phyloP scores from a whole-genome alignment of 2,329 filamentous ascomycete genomes.

The Pseudocercospora eumusae region DNA sequence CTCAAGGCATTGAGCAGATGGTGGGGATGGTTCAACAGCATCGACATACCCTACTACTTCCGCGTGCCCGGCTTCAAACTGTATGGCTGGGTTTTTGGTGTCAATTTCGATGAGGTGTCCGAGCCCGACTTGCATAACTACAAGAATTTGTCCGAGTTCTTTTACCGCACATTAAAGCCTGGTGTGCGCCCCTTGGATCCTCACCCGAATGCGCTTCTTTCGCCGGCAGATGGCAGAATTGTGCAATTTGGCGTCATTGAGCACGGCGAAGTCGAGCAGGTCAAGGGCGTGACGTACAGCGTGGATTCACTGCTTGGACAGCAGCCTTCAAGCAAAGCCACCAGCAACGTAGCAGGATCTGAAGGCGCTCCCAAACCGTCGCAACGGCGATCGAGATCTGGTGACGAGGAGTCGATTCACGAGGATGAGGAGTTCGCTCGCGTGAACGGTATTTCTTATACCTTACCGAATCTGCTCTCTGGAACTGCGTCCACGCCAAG shows the following conservation, averaged over 20 bases:
- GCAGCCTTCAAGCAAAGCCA: constrained; percentile 48
- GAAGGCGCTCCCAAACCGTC: constrained; percentile 42
- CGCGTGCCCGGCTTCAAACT: constrained; percentile 88
- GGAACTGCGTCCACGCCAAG: constrained; percentile 49
- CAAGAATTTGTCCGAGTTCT: constrained; percentile 92
- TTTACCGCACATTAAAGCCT: constrained; percentile 92
- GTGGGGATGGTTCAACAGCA: constrained; percentile 90
- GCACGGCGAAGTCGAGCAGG: constrained; percentile 93
- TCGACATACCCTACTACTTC: constrained; percentile 83
- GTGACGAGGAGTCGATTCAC: constrained; percentile 64
- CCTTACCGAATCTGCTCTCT: constrained; percentile 81
- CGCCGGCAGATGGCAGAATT: constrained; percentile 85
- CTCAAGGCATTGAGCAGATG: constrained; percentile 85
- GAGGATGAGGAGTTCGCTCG: constrained; percentile 89
- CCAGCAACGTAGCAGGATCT: constrained; percentile 40
- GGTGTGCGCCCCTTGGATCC: constrained; percentile 82
- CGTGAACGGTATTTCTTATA: constrained; percentile 95
- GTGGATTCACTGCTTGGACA: constrained; percentile 84
- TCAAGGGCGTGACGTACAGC: constrained; percentile 98
- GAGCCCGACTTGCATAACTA: constrained; percentile 87
- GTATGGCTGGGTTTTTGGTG: constrained; percentile 89
- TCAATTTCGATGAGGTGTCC: constrained; percentile 81
- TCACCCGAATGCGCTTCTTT: constrained; percentile 75
- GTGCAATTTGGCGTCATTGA: constrained; percentile 91
- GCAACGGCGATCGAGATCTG: constrained; percentile 39